Evolutionary conservation across 2,329 filamentous ascomycete genomes (phyloP).

Genomic region (Fusarium setosum): DNA sequence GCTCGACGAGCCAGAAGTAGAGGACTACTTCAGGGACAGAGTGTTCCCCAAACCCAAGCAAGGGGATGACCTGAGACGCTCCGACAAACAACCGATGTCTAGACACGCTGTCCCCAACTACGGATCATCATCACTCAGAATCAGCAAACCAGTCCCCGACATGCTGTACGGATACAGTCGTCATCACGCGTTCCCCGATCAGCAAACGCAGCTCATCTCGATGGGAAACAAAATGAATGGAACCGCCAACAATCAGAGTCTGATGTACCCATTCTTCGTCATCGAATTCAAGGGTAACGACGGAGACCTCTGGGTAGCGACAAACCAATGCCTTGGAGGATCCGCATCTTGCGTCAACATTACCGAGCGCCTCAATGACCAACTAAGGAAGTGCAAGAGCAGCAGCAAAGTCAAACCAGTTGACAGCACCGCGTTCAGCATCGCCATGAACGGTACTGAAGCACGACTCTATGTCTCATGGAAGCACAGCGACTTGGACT

Average conservation of each 20-base stretch:
- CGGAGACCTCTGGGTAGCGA: slow-evolving; percentile 47
- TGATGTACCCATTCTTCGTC: slow-evolving; percentile 21
- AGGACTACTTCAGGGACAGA: background rate
- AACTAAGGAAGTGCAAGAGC: slow-evolving; percentile 32
- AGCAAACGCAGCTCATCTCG: background rate
- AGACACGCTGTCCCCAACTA: background rate
- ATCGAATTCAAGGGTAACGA: slow-evolving; percentile 39
- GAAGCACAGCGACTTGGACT: slow-evolving; percentile 46
- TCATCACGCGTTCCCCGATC: background rate
- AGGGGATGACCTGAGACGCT: background rate
- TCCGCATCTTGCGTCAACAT: slow-evolving; percentile 48
- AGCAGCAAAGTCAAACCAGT: slow-evolving; percentile 36
- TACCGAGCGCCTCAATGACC: slow-evolving; percentile 43
- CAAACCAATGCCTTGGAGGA: slow-evolving; percentile 51
- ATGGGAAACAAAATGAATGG: background rate
- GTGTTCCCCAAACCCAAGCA: background rate
- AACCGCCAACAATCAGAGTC: background rate
- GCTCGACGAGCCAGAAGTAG: background rate
- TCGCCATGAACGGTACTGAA: slow-evolving; percentile 30
- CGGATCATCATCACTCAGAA: background rate
- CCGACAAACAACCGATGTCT: background rate
- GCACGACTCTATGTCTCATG: slow-evolving; percentile 51
- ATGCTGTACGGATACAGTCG: slow-evolving; percentile 19
- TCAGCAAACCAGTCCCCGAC: slow-evolving; percentile 17
- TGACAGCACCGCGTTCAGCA: slow-evolving; percentile 16